Percentiles rank a stretch among this genome's conserved stretches.
phyloP scores from a whole-genome alignment of 2,329 filamentous ascomycete species.

The Dactylonectria estremocensis region DNA sequence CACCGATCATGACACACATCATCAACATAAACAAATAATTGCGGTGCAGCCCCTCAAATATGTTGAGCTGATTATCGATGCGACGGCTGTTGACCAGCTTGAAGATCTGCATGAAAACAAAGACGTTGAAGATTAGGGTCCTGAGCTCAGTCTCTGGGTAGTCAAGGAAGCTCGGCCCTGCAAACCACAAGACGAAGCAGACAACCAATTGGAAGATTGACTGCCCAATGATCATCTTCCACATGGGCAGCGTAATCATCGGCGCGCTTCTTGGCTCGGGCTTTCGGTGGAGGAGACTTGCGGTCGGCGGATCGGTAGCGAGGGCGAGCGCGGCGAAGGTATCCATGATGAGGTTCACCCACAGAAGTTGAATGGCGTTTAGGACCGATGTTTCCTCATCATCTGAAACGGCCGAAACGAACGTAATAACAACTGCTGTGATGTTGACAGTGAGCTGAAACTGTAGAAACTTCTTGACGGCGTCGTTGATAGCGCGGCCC shows the following conservation, averaged over 20 bases:
- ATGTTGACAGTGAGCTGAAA: slow-evolving; percentile 81
- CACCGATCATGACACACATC: slow-evolving; percentile 51
- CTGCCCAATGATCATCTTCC: slow-evolving; percentile 92
- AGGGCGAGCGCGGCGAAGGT: no score
- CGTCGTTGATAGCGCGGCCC: slow-evolving; percentile 78
- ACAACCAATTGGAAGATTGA: slow-evolving; percentile 80
- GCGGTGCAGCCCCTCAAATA: slow-evolving; percentile 64
- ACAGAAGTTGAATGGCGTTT: no score
- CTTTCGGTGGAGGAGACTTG: slow-evolving; percentile 64
- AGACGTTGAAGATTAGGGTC: slow-evolving; percentile 78
- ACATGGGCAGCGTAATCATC: slow-evolving; percentile 80
- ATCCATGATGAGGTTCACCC: no score
- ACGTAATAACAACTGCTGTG: slow-evolving; percentile 69
- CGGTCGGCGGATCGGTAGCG: slow-evolving; percentile 56
- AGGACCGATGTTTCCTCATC: background rate
- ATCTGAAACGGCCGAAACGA: background rate
- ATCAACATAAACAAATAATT: slow-evolving; percentile 42
- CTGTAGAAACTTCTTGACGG: slow-evolving; percentile 78
- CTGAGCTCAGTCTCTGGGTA: slow-evolving; percentile 60
- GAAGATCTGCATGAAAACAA: slow-evolving; percentile 82
- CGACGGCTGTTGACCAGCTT: slow-evolving; percentile 77
- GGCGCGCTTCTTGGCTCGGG: slow-evolving; percentile 73
- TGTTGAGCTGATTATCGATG: slow-evolving; percentile 74
- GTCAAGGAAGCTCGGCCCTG: slow-evolving; percentile 65
- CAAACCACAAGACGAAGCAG: slow-evolving; percentile 70